Conservation (phyloP, 495 filamentous ascomycete genomes). For the Talaromyces liani region DNA sequence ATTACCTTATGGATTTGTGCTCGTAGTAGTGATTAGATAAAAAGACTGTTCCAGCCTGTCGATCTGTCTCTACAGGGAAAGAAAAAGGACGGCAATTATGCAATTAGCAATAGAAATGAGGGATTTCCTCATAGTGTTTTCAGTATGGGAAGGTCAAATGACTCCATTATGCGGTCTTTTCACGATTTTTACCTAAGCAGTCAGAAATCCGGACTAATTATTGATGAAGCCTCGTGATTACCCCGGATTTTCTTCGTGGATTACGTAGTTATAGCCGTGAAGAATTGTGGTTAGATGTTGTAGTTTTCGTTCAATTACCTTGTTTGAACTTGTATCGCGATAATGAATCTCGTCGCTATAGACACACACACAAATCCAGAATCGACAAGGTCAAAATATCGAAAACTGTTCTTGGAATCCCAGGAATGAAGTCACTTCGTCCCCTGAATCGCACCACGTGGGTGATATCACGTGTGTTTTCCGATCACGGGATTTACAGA, state of each 20-base stretch:
- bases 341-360: background rate
- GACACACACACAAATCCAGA: background rate
- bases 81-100: background rate
- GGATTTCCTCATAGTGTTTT: background rate
- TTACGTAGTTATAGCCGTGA: background rate
- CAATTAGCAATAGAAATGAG: background rate
- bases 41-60: slow-evolving; percentile 5
- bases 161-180: background rate
- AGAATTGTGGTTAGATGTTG: background rate
- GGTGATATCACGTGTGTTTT: background rate
- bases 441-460: background rate
- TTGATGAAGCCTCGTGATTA: background rate
- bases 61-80: background rate
- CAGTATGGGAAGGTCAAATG: background rate
- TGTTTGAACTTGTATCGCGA: background rate
- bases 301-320: background rate
- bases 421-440: background rate
- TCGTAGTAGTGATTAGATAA: background rate
- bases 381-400: too few relatives aligned
- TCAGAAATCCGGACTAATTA: background rate
- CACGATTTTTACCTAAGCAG: background rate
- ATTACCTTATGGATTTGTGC: background rate
- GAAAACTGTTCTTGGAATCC: background rate
- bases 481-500: background rate
- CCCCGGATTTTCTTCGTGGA: background rate